Conservation (phyloP, 805 yeast genomes). For the Kuraishia ogatae region DNA sequence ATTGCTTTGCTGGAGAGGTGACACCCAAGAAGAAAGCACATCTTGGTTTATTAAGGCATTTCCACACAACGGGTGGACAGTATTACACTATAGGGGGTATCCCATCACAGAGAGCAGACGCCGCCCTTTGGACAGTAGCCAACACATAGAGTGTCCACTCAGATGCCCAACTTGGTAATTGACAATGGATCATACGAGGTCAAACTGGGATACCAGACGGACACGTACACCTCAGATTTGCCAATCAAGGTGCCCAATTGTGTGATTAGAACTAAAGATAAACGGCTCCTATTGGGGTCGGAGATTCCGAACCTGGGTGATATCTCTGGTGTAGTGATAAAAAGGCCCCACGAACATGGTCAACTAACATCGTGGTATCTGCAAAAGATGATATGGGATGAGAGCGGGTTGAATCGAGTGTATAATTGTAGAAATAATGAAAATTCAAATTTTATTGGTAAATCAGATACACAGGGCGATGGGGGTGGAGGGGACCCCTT, state of each 20-base stretch:
- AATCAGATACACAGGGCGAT: conserved; percentile 13
- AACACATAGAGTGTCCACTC: no score
- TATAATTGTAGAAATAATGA: conserved; percentile 30
- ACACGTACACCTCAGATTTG: conserved; percentile 10
- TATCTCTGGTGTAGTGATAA: conserved; percentile 61
- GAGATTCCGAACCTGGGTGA: conserved; percentile 57
- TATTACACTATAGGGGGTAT: no score
- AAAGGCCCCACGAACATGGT: conserved; percentile 84
- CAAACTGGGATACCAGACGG: conserved; percentile 47
- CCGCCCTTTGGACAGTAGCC: no score
- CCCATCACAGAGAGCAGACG: no score
- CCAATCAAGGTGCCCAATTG: conserved; percentile 60
- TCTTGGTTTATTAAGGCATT: no score
- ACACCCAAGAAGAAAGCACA: no score
- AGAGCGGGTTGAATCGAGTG: conserved; percentile 23
- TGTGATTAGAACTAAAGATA: conserved; percentile 67
- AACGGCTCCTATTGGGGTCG: conserved; percentile 64
- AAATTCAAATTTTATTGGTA: conserved; percentile 24
- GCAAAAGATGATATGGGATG: conserved; percentile 87
- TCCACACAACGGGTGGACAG: no score
- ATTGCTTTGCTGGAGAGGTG: no score
- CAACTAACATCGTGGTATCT: conserved; percentile 88
- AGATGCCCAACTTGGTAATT: conserved; percentile 35
- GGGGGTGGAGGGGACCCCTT: conserved; percentile 24
- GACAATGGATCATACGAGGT: conserved; percentile 89